Evolutionary conservation across 495 filamentous ascomycete species (phyloP), one percentile per base, ranked within the genome.

Genomic region (Aspergillus saccharolyticus): DNA sequence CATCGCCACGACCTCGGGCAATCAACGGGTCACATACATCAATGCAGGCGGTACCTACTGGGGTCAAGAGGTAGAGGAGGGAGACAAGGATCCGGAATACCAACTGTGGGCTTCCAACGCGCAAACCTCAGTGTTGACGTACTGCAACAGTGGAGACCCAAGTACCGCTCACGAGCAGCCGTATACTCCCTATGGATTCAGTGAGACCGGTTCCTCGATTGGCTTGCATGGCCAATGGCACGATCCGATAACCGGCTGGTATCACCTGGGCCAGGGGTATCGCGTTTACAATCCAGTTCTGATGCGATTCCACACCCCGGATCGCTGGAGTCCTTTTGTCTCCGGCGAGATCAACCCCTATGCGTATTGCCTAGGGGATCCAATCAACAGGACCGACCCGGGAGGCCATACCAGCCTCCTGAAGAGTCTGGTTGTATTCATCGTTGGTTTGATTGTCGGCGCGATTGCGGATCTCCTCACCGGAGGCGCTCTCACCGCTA

Each of bases 331-430:
- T 15, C 56, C 56, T 12, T 58, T 58, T n/a, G 43, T 18, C 3
- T 53, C 56, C 17, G 56, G 56, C 25, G 56, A 58, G n/a, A 48
- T 49, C 24, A 58, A 58, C 42, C 51, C 56, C 0, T 58, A 58
- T 17, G 51, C 44, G 4, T 54, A 58, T 42, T 54, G 56, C 43
- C 33, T 53, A 0, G 50, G 25, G 0, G 56, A 58, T 15, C 56
- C 56, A 2, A 54, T 54, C 50, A 58, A 54, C 17, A 50, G 50
- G 14, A 1, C 28, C 4, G 56, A 58, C 18, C 48, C 55, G 3
- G 47, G 21, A 1, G 53, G 53, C 17, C 42, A 46, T 30, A 46
- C 43, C 30, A 42, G 16, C n/a, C 30, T 53, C 8, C 43, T 53
- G 14, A 47, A 48, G 25, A n/a, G 44, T 6, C 24, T 56, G 4